Percentiles rank a stretch among this genome's conserved stretches.
phyloP scores from a whole-genome alignment of 2,329 filamentous ascomycete species.

The Cercospora sesami region DNA sequence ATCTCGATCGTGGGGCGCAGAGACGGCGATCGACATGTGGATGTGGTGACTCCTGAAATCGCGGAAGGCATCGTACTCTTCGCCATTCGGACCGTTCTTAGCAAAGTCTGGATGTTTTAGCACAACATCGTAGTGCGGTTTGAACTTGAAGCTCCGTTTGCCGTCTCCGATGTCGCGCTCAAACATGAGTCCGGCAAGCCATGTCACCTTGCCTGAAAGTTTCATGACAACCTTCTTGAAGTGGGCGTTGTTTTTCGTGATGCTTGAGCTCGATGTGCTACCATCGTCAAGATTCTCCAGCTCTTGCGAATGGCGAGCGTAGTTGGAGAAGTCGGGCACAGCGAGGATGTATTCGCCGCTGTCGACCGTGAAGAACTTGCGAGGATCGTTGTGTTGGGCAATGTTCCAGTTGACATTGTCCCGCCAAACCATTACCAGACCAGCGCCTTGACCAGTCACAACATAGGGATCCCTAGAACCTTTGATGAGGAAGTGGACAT shows the following conservation, averaged over 20 bases:
- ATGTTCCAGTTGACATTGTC: conserved; percentile 89
- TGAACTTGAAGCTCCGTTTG: conserved; percentile 80
- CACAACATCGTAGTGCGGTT: conserved; percentile 86
- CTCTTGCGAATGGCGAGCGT: conserved; percentile 67
- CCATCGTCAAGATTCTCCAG: conserved; percentile 54
- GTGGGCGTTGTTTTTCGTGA: conserved; percentile 69
- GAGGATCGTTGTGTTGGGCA: conserved; percentile 80
- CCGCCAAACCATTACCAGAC: conserved; percentile 98
- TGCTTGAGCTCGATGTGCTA: conserved; percentile 61
- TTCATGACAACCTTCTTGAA: conserved; percentile 99
- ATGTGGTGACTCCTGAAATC: conserved; percentile 98
- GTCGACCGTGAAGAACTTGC: conserved; percentile 91
- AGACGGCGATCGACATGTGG: conserved; percentile 87
- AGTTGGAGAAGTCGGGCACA: conserved; percentile 87
- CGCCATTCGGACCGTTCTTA: conserved; percentile 52
- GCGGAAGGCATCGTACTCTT: conserved; percentile 83
- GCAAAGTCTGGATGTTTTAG: conserved; percentile 78
- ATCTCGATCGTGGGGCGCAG: conserved; percentile 81
- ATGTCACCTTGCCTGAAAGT: conserved; percentile 91
- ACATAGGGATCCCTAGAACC: conserved; percentile 86
- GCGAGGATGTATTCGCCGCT: conserved; percentile 94
- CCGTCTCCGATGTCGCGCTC: conserved; percentile 76
- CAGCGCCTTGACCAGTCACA: conserved; percentile 87
- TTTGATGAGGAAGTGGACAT: conserved; percentile 91
- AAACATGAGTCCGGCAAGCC: conserved; percentile 88